These are phyloP conservation scores for Stenogyne calaminthoides DNA, from an alignment of 305 asterid genomes.

Conservation along the genomic window DNA sequence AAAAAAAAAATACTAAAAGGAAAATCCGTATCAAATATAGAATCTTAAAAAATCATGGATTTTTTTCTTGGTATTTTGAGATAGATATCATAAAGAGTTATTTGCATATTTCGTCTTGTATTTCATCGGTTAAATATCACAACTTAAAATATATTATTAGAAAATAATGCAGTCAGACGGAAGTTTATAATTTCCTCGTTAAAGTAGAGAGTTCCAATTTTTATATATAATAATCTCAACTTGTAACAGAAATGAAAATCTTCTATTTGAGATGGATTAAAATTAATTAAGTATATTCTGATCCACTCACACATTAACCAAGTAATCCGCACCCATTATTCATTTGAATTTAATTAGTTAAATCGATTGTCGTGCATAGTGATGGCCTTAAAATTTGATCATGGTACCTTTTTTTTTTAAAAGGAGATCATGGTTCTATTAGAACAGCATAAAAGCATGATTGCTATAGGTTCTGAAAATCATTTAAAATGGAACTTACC, in stretches of 20 bases:
- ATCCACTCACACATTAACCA: not conserved
- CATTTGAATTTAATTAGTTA: not conserved
- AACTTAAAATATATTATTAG: too few relatives aligned
- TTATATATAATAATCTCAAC: not conserved
- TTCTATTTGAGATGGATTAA: too few relatives aligned
- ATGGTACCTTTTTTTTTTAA: not conserved
- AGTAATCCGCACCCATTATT: not conserved
- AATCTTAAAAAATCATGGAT: not conserved
- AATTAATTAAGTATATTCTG: too few relatives aligned
- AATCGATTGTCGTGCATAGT: not conserved
- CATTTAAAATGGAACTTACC: not conserved
- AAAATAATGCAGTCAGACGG: too few relatives aligned
- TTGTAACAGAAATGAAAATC: too few relatives aligned
- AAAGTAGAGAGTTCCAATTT: too few relatives aligned
- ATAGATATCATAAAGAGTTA: not conserved
- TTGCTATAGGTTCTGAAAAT: not conserved
- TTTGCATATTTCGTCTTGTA: not conserved
- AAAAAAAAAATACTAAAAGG: not conserved
- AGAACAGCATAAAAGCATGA: not conserved
- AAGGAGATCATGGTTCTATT: too few relatives aligned
- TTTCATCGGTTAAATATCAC: not conserved
- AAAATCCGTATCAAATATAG: not conserved
- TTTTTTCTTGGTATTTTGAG: not conserved
- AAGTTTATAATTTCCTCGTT: too few relatives aligned
- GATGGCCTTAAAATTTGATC: constrained; percentile 4